Percentiles rank a stretch among this genome's conserved stretches.
These are phyloP conservation scores for Arabidopsis lyrata DNA, from an alignment of 441 rosid genomes.

Conservation along the genomic window DNA sequence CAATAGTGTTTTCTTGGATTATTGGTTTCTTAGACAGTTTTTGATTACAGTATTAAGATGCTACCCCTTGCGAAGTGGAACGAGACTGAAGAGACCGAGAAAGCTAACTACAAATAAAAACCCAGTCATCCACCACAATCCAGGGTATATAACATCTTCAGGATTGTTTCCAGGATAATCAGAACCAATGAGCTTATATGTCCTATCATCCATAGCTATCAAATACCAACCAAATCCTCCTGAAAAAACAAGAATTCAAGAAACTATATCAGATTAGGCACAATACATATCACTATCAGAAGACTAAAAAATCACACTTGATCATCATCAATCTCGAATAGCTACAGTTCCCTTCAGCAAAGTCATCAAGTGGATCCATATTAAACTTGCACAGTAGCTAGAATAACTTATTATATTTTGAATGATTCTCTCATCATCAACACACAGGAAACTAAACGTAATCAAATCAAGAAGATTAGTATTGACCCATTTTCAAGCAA, in stretches of 20 bases:
- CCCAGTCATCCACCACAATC: slow-evolving; percentile 83
- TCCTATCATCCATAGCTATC: slow-evolving; percentile 78
- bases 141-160: slow-evolving; percentile 72
- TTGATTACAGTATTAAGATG: neutral
- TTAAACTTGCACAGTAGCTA: too few relatives aligned
- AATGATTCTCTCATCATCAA: too few relatives aligned
- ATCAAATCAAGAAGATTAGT: too few relatives aligned
- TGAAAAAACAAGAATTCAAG: slow-evolving; percentile 19
- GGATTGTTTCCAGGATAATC: slow-evolving; percentile 78
- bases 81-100: slow-evolving; percentile 78
- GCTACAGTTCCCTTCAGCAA: too few relatives aligned
- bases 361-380: too few relatives aligned
- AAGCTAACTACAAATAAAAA: slow-evolving; percentile 81
- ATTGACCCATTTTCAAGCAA: neutral
- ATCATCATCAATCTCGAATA: too few relatives aligned
- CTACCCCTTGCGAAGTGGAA: slow-evolving; percentile 85
- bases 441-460: too few relatives aligned
- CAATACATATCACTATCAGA: neutral
- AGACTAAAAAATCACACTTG: too few relatives aligned
- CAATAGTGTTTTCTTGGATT: neutral
- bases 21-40: neutral
- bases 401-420: too few relatives aligned
- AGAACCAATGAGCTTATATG: slow-evolving; percentile 74
- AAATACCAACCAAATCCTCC: slow-evolving; percentile 85
- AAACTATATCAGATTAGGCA: neutral